Percentiles rank a stretch among this genome's conserved stretches.
Evolutionary conservation across 352 stramenopile genomes (phyloP).

Genomic region (Phytopythium boreale): DNA sequence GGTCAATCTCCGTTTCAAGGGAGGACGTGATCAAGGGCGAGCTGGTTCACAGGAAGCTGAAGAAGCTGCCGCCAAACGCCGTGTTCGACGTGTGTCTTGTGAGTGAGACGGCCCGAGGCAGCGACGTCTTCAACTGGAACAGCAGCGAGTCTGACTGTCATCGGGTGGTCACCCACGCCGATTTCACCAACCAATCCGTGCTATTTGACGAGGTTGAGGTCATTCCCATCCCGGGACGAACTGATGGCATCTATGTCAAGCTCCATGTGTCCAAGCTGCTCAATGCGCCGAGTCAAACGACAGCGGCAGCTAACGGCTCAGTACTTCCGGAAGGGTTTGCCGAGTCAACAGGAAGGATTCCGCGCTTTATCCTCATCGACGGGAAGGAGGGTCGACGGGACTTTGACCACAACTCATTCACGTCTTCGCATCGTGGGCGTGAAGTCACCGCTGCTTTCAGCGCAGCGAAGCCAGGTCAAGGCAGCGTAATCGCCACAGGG

Average conservation of each 20-base stretch:
- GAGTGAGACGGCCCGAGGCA: slow-evolving; percentile 61
- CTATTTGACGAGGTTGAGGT: slow-evolving; percentile 52
- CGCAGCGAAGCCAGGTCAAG: slow-evolving; percentile 15
- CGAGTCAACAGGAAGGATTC: slow-evolving; percentile 27
- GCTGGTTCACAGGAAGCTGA: slow-evolving; percentile 50
- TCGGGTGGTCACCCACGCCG: slow-evolving; percentile 56
- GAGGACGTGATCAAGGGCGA: slow-evolving; percentile 60
- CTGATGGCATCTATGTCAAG: slow-evolving; percentile 42
- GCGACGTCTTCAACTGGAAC: slow-evolving; percentile 59
- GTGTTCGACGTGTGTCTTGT: slow-evolving; percentile 77
- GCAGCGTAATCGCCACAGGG: slow-evolving; percentile 44
- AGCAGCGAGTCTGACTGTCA: slow-evolving; percentile 34
- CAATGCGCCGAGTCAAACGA: slow-evolving; percentile 12
- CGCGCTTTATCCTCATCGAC: slow-evolving; percentile 68
- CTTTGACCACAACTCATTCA: slow-evolving; percentile 35
- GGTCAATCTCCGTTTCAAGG: slow-evolving; percentile 63
- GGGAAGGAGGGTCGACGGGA: slow-evolving; percentile 33
- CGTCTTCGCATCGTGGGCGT: slow-evolving; percentile 11
- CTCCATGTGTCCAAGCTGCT: slow-evolving; percentile 56
- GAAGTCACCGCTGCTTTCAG: slow-evolving; percentile 22
- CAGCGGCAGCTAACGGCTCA: not conserved
- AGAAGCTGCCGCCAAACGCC: slow-evolving; percentile 57
- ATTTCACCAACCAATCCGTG: slow-evolving; percentile 77
- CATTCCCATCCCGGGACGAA: slow-evolving; percentile 32
- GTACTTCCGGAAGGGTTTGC: slow-evolving; percentile 18